Base-by-base conservation (phyloP, 306 rosid species). In the Lablab purpureus region DNA sequence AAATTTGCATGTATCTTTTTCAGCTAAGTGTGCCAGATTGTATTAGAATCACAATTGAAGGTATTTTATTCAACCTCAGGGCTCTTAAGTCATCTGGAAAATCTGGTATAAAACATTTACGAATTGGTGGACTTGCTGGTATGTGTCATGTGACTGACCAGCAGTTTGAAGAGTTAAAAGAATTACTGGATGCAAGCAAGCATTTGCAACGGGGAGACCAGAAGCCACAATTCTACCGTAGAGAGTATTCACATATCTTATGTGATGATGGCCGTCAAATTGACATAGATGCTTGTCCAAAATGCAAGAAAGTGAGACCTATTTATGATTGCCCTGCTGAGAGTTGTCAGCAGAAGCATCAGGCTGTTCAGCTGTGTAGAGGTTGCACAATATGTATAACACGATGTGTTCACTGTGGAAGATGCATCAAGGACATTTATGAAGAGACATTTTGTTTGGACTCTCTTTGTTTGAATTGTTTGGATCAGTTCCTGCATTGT, bases 381-480 rank as follows among this genome's bases (percentile, higher is more conserved):
- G 98, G 90, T 3, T 93, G 98, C 80, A 87, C 87, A 0, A 78
- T 91, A 37, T 93, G 98, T 83, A 91, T 88, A 74, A 27, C 80
- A 5, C 93, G 98, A 11, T 93, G 98, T 82, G 76, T 64, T 22
- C 78, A 84, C 67, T 93, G 98, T 80, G 96, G 98, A 22, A 76
- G 86, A 73, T 93, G 98, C 83, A 84, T 91, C 59, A 84, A 81
- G 64, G 97, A 89, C 72, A 78, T 67, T 22, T 93, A 84, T 80
- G 94, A 89, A 83, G 97, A 93, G 83, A 91, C 94, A 10, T 89
- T 93, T 76, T 84, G 89, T 80, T 71, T 93, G 81, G 96, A 93
- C 23, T 71, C 77, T 37, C 90, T 88, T 41, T 93, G 98, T 69
- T 60, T 72, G 49, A 82, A 80, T 78, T 92, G 97, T 86, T 82